Evolutionary conservation across 176 grass and related monocot species (phyloP), one percentile per base, ranked within the genome.

Genomic region (Alopecurus myosuroides): DNA sequence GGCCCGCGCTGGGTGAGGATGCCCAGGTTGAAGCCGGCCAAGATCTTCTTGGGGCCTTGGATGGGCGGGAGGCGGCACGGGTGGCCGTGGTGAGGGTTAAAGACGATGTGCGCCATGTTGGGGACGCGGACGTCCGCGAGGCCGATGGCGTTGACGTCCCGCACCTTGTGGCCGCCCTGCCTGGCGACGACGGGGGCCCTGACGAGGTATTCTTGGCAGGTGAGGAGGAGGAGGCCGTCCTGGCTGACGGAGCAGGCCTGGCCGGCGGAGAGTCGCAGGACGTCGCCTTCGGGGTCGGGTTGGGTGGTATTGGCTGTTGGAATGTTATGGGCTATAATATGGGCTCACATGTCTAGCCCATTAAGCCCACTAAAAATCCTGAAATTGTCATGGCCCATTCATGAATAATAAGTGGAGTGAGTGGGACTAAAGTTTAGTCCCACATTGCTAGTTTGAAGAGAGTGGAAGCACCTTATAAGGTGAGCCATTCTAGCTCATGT

Each of bases 221-320:
- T 26, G 68, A 71, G 39, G 12, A 71, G 68, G 39, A 71, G 68
- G 68, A 44, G 68, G 68, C n/a, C 68, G 68, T 71, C 68, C 37
- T 14, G 37, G 68, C 68, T 71, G 1, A n/a, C 39, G 39, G 68
- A n/a, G 68, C 22, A 14, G 68, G 40, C 68, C n/a, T 25, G n/a
- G 39, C 68, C 68, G 68, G 2, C 61, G 3, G 29, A 18, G 61
- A 64, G 11, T 9, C 61, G 61, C 61, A 64, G 2, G 61, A 31
- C 61, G 29, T 64, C 29, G 61, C 29, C 61, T 64, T 64, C 29
- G 11, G 61, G 14, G 61, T 64, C 61, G 61, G 29, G 12, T 6
- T 31, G 6, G 29, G 14, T 33, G 61, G 61, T 7, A 2, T 64
- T 33, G n/a, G n/a, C n/a, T n/a, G n/a, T n/a, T n/a, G n/a, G n/a